Percentiles rank a stretch among this genome's conserved stretches.
Evolutionary conservation across 139 green algal species (phyloP).

Genomic region (Nannochloris sp.): DNA sequence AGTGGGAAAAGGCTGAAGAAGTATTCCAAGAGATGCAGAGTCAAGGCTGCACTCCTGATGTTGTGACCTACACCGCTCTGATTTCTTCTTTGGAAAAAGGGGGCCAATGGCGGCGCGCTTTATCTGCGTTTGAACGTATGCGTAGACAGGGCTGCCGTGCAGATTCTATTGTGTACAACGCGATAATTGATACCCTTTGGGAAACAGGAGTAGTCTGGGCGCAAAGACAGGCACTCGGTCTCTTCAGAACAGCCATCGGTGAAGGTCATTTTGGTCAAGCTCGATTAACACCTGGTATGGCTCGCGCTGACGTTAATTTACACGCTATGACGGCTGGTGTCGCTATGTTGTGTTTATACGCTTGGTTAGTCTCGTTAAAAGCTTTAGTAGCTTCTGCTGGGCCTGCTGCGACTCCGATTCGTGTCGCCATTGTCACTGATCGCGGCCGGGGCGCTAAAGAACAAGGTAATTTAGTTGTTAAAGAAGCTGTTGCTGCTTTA

Average conservation of each 20-base stretch:
- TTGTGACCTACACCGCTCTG: conserved; percentile 70
- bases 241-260: conserved; percentile 29
- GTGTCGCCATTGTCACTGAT: conserved; percentile 36
- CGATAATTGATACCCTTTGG: conserved; percentile 76
- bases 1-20: conserved; percentile 68
- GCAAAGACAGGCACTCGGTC: conserved; percentile 38
- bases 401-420: conserved; percentile 7
- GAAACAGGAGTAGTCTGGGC: conserved; percentile 73
- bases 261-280: conserved; percentile 54
- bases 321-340: conserved; percentile 78
- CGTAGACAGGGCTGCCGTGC: conserved; percentile 9
- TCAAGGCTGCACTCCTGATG: conserved; percentile 63
- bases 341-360: conserved; percentile 72
- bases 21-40: conserved; percentile 78
- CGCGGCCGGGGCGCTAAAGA: conserved; percentile 48
- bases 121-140: conserved; percentile 27
- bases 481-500: conserved; percentile 68
- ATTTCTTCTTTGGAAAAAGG: conserved; percentile 54
- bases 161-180: conserved; percentile 82
- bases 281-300: conserved; percentile 22
- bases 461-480: conserved; percentile 82
- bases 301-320: conserved; percentile 60
- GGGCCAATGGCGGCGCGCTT: conserved; percentile 30
- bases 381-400: conserved; percentile 5
- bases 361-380: conserved; percentile 61